Conservation (phyloP, 1,284 basidiomycete genomes). For the Trametes versicolor region DNA sequence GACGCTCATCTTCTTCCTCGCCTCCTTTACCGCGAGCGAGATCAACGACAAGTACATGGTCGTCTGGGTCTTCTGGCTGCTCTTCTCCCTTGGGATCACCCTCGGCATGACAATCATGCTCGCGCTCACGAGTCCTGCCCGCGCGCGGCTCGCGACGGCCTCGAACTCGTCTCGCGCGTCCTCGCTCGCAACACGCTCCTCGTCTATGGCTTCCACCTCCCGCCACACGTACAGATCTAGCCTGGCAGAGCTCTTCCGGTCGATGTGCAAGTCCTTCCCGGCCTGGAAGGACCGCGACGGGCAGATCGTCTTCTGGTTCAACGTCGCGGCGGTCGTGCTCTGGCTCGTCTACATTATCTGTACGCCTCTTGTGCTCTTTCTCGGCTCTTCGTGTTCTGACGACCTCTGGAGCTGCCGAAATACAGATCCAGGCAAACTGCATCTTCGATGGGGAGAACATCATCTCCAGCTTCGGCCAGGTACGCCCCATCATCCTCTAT, state of each 20-base stretch:
- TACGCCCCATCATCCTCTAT: constrained; percentile 14
- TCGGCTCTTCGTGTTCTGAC: neutral
- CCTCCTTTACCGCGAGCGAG: constrained; percentile 27
- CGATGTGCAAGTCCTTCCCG: constrained; percentile 20
- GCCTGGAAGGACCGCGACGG: constrained; percentile 25
- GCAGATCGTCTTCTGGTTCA: constrained; percentile 36
- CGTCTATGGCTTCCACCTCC: constrained; percentile 7
- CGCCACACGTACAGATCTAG: neutral
- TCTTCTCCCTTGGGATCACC: constrained; percentile 42
- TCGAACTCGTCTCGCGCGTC: constrained; percentile 28
- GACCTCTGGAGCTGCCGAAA: constrained; percentile 36
- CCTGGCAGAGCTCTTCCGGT: constrained; percentile 25
- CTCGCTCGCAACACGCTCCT: constrained; percentile 11
- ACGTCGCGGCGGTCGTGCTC: constrained; percentile 31
- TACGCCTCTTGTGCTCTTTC: constrained; percentile 18
- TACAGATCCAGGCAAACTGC: constrained; percentile 38
- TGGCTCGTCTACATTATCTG: constrained; percentile 41
- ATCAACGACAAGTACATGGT: constrained; percentile 37
- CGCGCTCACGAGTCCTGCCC: constrained; percentile 37
- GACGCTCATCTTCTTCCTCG: constrained; percentile 38
- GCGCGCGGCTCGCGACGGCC: constrained; percentile 27
- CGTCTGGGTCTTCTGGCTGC: constrained; percentile 44
- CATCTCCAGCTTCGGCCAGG: constrained; percentile 44
- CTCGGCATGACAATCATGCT: constrained; percentile 39
- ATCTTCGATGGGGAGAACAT: constrained; percentile 41